Percentiles rank a stretch among this genome's conserved stretches.
phyloP scores from a whole-genome alignment of 331 rosid species.

The Quercus lobata region DNA sequence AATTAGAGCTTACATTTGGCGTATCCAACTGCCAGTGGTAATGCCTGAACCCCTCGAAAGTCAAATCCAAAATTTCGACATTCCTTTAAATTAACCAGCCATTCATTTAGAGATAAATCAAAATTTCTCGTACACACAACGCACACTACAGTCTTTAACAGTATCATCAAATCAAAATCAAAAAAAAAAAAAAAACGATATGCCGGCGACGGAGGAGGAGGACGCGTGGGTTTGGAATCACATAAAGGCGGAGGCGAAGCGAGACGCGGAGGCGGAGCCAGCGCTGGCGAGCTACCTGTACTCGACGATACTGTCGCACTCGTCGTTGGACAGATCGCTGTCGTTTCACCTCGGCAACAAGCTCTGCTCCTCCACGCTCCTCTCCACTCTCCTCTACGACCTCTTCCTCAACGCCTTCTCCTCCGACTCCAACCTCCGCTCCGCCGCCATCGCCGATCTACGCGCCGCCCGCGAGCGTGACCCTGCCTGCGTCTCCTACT shows the following conservation, averaged over 20 bases:
- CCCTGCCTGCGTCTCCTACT: constrained; percentile 83
- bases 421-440: constrained; percentile 47
- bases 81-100: no score
- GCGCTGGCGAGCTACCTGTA: constrained; percentile 92
- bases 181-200: no score
- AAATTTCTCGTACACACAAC: no score
- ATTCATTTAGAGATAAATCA: no score
- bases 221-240: constrained; percentile 67
- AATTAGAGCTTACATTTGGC: no score
- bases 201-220: constrained; percentile 21
- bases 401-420: constrained; percentile 79
- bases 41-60: no score
- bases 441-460: constrained; percentile 84
- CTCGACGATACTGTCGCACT: constrained; percentile 85
- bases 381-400: constrained; percentile 88
- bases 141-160: no score
- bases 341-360: constrained; percentile 90
- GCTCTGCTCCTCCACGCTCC: constrained; percentile 92
- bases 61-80: no score
- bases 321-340: constrained; percentile 73
- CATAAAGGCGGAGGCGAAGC: constrained; percentile 79
- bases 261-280: constrained; percentile 92
- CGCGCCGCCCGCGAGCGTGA: constrained; percentile 78
- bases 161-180: no score
- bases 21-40: rapidly evolving